Percentiles rank a stretch among this genome's conserved stretches.
Evolutionary conservation across 208 protist genomes (phyloP).

Genomic region (Acanthamoeba lenticulata): DNA sequence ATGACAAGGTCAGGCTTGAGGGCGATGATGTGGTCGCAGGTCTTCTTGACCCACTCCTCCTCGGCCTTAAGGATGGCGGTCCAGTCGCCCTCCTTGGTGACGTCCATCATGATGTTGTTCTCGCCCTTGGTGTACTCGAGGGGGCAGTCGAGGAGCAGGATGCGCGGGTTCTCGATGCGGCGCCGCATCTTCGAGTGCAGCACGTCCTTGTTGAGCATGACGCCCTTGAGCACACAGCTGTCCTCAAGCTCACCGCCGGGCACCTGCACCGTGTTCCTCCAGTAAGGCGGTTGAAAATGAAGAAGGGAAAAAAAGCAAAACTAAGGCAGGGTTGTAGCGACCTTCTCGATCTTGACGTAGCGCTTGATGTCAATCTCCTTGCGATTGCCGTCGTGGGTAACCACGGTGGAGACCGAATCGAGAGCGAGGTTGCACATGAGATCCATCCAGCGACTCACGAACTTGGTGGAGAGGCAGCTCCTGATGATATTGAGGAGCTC

Average conservation of each 20-base stretch:
- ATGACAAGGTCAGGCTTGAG: slow-evolving; percentile 99
- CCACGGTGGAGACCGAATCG: slow-evolving; percentile 97
- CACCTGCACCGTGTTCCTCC: slow-evolving; percentile 95
- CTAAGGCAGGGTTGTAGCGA: not conserved
- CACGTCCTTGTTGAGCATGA: slow-evolving; percentile 99
- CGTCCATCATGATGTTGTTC: slow-evolving; percentile 97
- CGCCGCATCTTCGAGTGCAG: slow-evolving; percentile 99
- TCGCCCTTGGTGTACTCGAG: slow-evolving; percentile 99
- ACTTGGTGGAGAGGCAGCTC: slow-evolving; percentile 99
- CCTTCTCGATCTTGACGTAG: slow-evolving; percentile 98
- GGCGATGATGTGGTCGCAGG: slow-evolving; percentile 97
- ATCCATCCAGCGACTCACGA: slow-evolving; percentile 94
- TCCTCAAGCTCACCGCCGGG: slow-evolving; percentile 98
- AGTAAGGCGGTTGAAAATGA: not conserved
- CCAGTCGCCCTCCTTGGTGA: slow-evolving; percentile 98
- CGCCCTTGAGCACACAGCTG: slow-evolving; percentile 97
- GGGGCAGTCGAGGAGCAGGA: slow-evolving; percentile 98
- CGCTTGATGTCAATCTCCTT: slow-evolving; percentile 99
- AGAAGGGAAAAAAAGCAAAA: not conserved
- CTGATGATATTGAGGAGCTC: slow-evolving; percentile 93
- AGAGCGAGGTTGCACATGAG: slow-evolving; percentile 98
- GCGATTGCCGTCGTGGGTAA: slow-evolving; percentile 85
- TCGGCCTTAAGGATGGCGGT: slow-evolving; percentile 97
- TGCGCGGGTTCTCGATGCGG: slow-evolving; percentile 98
- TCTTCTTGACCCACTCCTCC: slow-evolving; percentile 97